Evolutionary conservation across 2,329 filamentous ascomycete genomes (phyloP), one percentile per base, ranked within the genome.

Genomic region (Botrytis aclada): DNA sequence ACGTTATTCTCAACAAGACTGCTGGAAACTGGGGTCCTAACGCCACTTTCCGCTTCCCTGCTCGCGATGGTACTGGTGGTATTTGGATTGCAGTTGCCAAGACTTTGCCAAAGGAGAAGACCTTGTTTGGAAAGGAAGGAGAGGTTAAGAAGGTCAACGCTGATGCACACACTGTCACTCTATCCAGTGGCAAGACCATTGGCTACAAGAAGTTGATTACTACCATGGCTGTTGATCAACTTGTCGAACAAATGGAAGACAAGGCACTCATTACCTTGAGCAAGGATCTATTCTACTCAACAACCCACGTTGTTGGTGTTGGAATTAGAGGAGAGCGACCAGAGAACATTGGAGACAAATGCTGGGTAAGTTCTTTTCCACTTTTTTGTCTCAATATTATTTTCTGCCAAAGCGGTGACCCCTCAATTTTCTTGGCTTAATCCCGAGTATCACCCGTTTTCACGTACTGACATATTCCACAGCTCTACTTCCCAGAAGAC

Each of bases 21-120:
- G 96, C 96, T 70, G 96, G 95, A 80, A 95, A 94, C 87, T 99
- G 96, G 96, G 96, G 96, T 60, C 96, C 96, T 77, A 99, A 99
- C 83, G 93, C 94, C 77, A 98, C 95, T 75, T 99, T 99, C 92
- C 92, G 94, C 81, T 99, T 99, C 90, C 96, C 96, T 78, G 95
- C 96, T 76, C 91, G 92, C 77, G 95, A 96, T 78, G 96, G 96
- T 79, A 99, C 96, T 69, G 96, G 96, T 84, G 95, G 94, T 85
- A 99, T 99, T 88, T 99, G 96, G 96, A 98, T 96, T 80, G 94
- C 95, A 74, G 94, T 99, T 71, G 95, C 95, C 79, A 90, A 97
- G 81, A 99, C 96, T 70, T 84, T 99, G 37, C 95, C 96, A 75
- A 89, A 94, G 83, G 90, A 97, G 84, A 98, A 98, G 84, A 96